phyloP scores from a whole-genome alignment of 2,329 filamentous ascomycete species.

The Dactylellina drechsleri region DNA sequence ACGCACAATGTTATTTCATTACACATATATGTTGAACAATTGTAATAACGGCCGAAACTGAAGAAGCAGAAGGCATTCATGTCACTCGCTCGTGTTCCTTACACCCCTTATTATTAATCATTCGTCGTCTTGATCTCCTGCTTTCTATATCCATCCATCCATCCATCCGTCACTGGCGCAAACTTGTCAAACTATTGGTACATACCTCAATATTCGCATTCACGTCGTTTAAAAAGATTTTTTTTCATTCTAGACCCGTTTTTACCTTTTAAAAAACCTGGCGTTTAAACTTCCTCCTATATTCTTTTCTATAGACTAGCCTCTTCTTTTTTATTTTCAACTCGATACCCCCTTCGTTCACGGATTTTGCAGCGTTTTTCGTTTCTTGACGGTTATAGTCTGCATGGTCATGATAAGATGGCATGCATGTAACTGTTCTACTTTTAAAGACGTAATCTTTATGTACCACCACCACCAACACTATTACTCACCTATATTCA shows the following conservation, averaged over 20 bases:
- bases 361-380: neutral
- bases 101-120: neutral
- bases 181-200: constrained; percentile 17
- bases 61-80: constrained; percentile 6
- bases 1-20: constrained; percentile 27
- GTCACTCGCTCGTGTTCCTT: constrained; percentile 32
- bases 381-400: neutral
- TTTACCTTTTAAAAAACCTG: neutral
- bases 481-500: too few relatives aligned
- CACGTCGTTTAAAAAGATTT: constrained; percentile 3
- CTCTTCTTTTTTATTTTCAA: constrained; percentile 8
- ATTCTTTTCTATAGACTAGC: constrained; percentile 19
- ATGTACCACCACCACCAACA: neutral
- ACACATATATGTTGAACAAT: constrained; percentile 15
- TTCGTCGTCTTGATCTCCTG: neutral
- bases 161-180: constrained; percentile 9
- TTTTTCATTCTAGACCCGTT: neutral
- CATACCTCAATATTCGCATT: neutral
- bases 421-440: constrained; percentile 2
- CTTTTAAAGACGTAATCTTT: constrained; percentile 5
- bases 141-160: neutral
- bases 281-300: neutral
- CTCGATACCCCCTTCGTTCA: constrained; percentile 30
- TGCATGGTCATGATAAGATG: neutral
- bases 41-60: constrained; percentile 37